Percentiles rank a stretch among this genome's conserved stretches.
Evolutionary conservation across 1,139 yeast species (phyloP).

Genomic region (Yamadazyma taylorii): DNA sequence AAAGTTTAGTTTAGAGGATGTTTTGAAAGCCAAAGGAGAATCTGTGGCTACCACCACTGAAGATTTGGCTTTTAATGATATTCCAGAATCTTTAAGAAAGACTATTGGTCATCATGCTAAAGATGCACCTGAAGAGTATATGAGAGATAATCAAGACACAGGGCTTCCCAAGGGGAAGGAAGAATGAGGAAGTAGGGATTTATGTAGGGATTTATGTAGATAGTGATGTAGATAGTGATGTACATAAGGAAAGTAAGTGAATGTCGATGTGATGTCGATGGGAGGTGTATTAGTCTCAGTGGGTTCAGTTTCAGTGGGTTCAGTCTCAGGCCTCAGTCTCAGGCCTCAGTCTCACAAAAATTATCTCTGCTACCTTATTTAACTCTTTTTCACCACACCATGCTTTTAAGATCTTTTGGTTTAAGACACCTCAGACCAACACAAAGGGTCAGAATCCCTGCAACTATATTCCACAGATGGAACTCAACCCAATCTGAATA

Average conservation of each 20-base stretch:
- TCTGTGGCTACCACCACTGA: constrained; percentile 59
- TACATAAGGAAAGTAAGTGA: no score
- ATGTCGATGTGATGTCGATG: no score
- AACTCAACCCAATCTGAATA: constrained; percentile 14
- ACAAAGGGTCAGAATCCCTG: neutral
- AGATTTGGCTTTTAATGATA: constrained; percentile 69
- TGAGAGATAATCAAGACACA: constrained; percentile 5
- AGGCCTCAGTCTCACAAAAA: no score
- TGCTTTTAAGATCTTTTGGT: no score
- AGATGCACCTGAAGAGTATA: constrained; percentile 50
- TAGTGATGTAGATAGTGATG: neutral
- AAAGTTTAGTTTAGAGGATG: constrained; percentile 73
- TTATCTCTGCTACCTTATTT: no score
- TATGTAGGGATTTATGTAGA: neutral
- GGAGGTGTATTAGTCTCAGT: no score
- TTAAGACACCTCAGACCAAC: neutral
- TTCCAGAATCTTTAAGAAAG: constrained; percentile 61
- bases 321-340: no score
- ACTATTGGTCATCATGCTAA: constrained; percentile 64
- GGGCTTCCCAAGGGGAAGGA: constrained; percentile 11
- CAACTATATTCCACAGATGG: constrained; percentile 4
- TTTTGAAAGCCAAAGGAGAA: constrained; percentile 77
- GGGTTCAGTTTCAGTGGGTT: no score
- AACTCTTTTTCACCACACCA: no score
- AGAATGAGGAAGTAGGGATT: neutral